A percentile compares a stretch with the other conserved stretches of the same genome.
Conservation (phyloP, 805 yeast species). For the Danielia reshetovae region DNA sequence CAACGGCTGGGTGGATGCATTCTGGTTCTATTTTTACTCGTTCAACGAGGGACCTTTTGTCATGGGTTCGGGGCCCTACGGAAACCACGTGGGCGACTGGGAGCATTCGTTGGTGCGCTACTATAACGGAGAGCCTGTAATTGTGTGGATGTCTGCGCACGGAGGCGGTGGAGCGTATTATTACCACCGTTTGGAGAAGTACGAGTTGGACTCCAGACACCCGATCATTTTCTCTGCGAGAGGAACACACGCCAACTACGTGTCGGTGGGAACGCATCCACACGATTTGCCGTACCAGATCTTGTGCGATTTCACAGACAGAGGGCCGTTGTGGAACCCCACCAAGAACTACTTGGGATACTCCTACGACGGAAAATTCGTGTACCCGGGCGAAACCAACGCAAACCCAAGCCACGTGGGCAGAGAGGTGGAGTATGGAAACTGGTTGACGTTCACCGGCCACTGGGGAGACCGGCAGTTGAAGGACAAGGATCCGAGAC, state of each 20-base stretch:
- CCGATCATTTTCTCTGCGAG: conserved; percentile 88
- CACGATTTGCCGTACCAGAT: conserved; percentile 94
- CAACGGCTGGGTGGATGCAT: conserved; percentile 91
- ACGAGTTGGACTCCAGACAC: conserved; percentile 37
- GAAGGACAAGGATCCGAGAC: conserved; percentile 67
- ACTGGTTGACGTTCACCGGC: conserved; percentile 80
- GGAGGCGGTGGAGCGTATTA: conserved; percentile 93
- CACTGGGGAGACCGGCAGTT: conserved; percentile 89
- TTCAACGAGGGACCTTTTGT: conserved; percentile 95
- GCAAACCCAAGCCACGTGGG: conserved; percentile 44
- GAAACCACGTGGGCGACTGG: conserved; percentile 98
- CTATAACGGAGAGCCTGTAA: conserved; percentile 71
- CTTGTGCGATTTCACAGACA: conserved; percentile 86
- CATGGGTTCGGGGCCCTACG: conserved; percentile 97
- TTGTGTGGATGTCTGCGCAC: conserved; percentile 96
- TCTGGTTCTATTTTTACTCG: conserved; percentile 93
- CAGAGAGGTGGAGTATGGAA: conserved; percentile 52
- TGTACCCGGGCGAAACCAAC: conserved; percentile 40
- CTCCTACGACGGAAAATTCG: conserved; percentile 59
- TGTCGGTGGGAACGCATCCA: conserved; percentile 92
- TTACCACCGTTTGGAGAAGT: conserved; percentile 71
- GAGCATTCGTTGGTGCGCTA: conserved; percentile 89
- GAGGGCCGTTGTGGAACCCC: conserved; percentile 97
- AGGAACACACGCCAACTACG: conserved; percentile 97
- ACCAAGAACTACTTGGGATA: conserved; percentile 76